A percentile compares a stretch with the other conserved stretches of the same genome.
Evolutionary conservation across 257 asterid genomes (phyloP).

Genomic region (Datura wrightii): DNA sequence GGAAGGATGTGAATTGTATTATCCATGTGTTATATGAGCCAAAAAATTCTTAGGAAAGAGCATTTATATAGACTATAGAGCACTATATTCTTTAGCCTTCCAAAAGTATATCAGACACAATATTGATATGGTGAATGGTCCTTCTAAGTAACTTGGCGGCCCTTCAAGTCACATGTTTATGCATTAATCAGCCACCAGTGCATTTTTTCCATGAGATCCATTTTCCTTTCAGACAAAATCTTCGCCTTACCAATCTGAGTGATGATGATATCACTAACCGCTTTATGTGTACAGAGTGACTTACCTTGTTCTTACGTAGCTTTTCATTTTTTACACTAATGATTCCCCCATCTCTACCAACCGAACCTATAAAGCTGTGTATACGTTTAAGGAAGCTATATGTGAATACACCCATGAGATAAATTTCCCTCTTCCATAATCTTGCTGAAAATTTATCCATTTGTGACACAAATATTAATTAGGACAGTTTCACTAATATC

Average conservation of each 20-base stretch:
- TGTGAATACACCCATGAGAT: background rate
- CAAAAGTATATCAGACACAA: too few relatives aligned
- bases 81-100: background rate
- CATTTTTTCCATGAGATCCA: background rate
- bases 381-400: background rate
- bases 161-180: background rate
- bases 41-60: background rate
- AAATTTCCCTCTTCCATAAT: background rate
- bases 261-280: background rate
- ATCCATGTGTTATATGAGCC: background rate
- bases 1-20: background rate
- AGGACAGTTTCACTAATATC: background rate
- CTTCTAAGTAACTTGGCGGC: too few relatives aligned
- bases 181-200: background rate
- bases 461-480: background rate
- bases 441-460: background rate
- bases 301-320: background rate
- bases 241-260: background rate
- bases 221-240: background rate
- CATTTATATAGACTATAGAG: background rate
- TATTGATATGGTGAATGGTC: too few relatives aligned
- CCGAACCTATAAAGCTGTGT: background rate
- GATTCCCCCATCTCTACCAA: background rate
- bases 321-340: background rate
- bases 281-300: background rate